These are phyloP conservation scores for Phaeosphaeria sp. DNA, from an alignment of 2,329 filamentous ascomycete species.

Conservation along the genomic window DNA sequence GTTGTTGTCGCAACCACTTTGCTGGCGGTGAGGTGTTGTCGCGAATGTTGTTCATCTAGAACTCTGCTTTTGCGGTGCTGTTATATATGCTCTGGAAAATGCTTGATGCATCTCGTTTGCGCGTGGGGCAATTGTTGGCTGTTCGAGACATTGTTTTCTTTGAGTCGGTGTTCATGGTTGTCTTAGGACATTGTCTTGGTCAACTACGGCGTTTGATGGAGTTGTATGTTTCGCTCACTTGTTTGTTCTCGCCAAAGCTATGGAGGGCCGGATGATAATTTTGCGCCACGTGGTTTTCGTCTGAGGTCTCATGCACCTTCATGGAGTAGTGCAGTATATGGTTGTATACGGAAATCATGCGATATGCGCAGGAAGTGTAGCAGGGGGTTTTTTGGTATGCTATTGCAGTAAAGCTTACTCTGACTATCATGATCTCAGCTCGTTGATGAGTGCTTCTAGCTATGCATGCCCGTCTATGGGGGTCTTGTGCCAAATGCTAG, in stretches of 20 bases:
- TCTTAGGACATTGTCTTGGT: neutral
- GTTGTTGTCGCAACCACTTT: neutral
- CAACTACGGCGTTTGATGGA: neutral
- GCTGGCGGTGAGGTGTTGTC: neutral
- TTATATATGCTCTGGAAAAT: neutral
- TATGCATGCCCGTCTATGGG: no score
- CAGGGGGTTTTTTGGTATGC: no score
- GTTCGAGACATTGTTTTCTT: neutral
- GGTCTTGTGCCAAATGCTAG: no score
- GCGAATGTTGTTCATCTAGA: neutral
- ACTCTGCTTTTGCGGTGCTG: neutral
- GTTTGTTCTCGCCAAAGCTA: neutral
- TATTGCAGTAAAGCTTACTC: no score
- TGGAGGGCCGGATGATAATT: no score
- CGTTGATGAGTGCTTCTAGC: no score
- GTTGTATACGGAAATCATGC: no score
- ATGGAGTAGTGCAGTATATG: no score
- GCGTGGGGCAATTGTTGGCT: neutral
- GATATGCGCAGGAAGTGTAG: no score
- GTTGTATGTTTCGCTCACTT: neutral
- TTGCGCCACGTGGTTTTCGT: no score
- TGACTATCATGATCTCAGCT: no score
- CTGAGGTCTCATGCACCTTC: no score
- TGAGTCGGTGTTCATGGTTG: neutral
- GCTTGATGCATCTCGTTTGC: slow-evolving; percentile 1